Evolutionary conservation across 257 asterid species (phyloP), one percentile per base, ranked within the genome.

Genomic region (Penstemon newberryi): DNA sequence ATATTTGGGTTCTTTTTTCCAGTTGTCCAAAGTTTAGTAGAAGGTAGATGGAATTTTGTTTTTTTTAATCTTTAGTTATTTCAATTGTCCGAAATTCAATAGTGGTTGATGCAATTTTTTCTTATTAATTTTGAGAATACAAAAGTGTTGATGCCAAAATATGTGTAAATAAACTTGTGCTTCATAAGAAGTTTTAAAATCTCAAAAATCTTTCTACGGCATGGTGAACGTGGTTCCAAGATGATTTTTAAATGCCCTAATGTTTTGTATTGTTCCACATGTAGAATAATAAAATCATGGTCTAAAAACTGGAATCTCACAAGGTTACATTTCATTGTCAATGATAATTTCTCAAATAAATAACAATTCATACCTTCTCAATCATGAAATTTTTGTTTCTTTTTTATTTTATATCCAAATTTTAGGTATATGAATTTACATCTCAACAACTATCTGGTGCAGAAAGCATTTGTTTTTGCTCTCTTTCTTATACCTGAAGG

Each of bases 361-460:
- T 37, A 56, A 52, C 10, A 36, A 10, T 38, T 60, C 9, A n/a
- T 38, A 70, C 75, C 36, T 49, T 40, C 47, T 57, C 64, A 64
- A 39, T 46, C 44, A 43, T 46, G 39, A 56, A 46, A 45, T 39
- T 63, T 63, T 57, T 39, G 19, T n/a, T 33, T 42, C 39, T 25
- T 54, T 33, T 63, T 13, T 6, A 60, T 40, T 12, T 15, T 38
- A 13, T 62, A 52, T 73, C 72, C 53, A 65, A 63, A 56, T 41
- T 77, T 74, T 84, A 84, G 95, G 93, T 84, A 83, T 66, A 71
- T 77, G 86, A 83, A 74, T 76, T 65, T 63, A 83, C 93, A 82
- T 78, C 80, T 76, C 94, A 90, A 87, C 96, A 56, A 85, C 88
- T 77, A 75, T 84, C 80, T 76, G 87, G 84, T 87, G 89, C 60